Evolutionary conservation across 169 alveolate species (phyloP), one percentile per base, ranked within the genome.

Genomic region (Plasmodium fragile): DNA sequence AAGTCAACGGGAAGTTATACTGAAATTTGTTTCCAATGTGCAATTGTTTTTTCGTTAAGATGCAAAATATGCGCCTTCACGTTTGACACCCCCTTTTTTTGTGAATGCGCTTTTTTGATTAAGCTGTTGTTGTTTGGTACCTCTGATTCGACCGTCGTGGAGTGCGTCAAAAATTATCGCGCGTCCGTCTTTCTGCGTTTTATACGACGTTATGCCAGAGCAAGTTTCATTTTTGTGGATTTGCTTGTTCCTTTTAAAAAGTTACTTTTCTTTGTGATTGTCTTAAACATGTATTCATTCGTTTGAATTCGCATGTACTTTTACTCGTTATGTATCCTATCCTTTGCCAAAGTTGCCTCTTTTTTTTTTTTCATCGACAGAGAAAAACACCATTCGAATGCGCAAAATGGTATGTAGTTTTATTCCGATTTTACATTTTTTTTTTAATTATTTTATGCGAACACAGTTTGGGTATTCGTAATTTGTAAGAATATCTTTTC

Each of bases 211-310:
- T 25, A 25, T 25, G 75, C 75, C 75, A 13, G n/a, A 65, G 30
- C n/a, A 65, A 25, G 75, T 65, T 65, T 22, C 13, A 22, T 25
- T 65, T 65, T 65, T 65, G 36, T 28, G 75, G 75, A 18, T n/a
- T 18, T 36, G 36, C n/a, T 65, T 65, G 41, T 65, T 65, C 36
- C 75, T 7, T 65, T 65, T 65, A 65, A 65, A 5, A 65, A 65
- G 36, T 22, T 65, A 65, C 36, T 65, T 22, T 65, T 65, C 34
- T 18, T 65, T 65, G n/a, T 65, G 36, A 65, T 65, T 65, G 36
- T 65, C 75, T 65, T 65, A 65, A 6, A n/a, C 75, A 65, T 65
- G 75, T 49, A 65, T 65, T 36, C 73, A 59, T 45, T 45, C n/a
- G 25, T 59, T 25, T 18, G n/a, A n/a, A 59, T 59, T 59, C 18